Percentiles rank a stretch among this genome's conserved stretches.
phyloP scores from a whole-genome alignment of 2,329 filamentous ascomycete species.

The Aspergillus neotritici region DNA sequence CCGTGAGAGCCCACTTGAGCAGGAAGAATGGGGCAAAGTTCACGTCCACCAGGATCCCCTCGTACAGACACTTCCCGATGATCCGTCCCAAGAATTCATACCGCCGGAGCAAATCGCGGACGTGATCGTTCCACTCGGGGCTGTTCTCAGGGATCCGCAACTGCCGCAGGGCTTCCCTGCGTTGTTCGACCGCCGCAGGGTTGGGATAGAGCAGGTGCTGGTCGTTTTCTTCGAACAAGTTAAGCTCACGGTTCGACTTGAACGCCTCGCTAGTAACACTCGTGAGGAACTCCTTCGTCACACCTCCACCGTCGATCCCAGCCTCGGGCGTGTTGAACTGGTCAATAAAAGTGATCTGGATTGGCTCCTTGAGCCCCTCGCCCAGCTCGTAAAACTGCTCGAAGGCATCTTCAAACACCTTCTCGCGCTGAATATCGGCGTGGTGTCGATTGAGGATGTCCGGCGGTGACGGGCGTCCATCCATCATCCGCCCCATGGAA shows the following conservation, averaged over 20 bases:
- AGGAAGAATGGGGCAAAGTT: slow-evolving; percentile 94
- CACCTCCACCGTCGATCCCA: slow-evolving; percentile 92
- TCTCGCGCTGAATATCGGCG: slow-evolving; percentile 71
- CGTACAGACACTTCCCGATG: slow-evolving; percentile 94
- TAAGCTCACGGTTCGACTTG: slow-evolving; percentile 50
- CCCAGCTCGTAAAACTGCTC: slow-evolving; percentile 74
- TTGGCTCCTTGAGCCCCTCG: slow-evolving; percentile 83
- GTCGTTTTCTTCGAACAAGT: slow-evolving; percentile 76
- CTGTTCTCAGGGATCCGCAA: slow-evolving; percentile 50
- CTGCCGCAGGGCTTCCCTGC: slow-evolving; percentile 53
- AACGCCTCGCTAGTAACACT: slow-evolving; percentile 85
- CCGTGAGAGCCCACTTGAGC: slow-evolving; percentile 83
- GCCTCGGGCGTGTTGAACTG: slow-evolving; percentile 81
- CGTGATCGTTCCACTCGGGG: slow-evolving; percentile 51
- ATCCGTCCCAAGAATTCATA: slow-evolving; percentile 92
- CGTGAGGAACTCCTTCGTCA: slow-evolving; percentile 94
- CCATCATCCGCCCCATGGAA: slow-evolving; percentile 34
- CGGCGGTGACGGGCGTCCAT: slow-evolving; percentile 35
- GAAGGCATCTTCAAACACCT: slow-evolving; percentile 80
- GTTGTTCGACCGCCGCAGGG: slow-evolving; percentile 67
- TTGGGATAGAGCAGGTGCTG: slow-evolving; percentile 87
- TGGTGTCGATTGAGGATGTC: slow-evolving; percentile 56
- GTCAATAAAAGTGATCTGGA: slow-evolving; percentile 94
- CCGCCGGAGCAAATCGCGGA: slow-evolving; percentile 60
- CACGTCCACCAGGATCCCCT: slow-evolving; percentile 90